A percentile compares a stretch with the other conserved stretches of the same genome.
Evolutionary conservation across 495 filamentous ascomycete species (phyloP).

Genomic region (Chaetomium cochliodes): DNA sequence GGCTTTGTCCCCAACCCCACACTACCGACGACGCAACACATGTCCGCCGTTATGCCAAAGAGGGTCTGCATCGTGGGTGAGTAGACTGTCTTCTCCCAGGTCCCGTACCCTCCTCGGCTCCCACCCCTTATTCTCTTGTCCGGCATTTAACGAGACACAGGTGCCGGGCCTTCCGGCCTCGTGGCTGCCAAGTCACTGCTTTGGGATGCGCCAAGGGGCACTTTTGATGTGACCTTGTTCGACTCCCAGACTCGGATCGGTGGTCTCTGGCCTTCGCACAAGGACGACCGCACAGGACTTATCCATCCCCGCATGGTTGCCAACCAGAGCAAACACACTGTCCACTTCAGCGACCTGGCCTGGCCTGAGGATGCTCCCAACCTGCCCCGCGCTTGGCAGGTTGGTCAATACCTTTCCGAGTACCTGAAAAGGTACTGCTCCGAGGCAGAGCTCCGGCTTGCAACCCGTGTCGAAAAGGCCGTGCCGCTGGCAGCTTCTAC

Average conservation of each 20-base stretch:
- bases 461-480: slow-evolving; percentile 52
- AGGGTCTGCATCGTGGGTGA: slow-evolving; percentile 67
- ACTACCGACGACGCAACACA: neutral
- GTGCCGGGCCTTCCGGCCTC: slow-evolving; percentile 79
- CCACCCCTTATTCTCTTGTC: neutral
- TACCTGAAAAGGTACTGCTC: slow-evolving; percentile 61
- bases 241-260: slow-evolving; percentile 65
- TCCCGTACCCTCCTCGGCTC: too few relatives aligned
- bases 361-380: slow-evolving; percentile 58
- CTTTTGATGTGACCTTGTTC: slow-evolving; percentile 68
- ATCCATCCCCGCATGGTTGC: slow-evolving; percentile 69
- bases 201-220: slow-evolving; percentile 53
- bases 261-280: slow-evolving; percentile 67
- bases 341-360: slow-evolving; percentile 75
- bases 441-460: slow-evolving; percentile 48
- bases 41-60: slow-evolving; percentile 42
- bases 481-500: slow-evolving; percentile 30
- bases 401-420: slow-evolving; percentile 67
- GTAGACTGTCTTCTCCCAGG: slow-evolving; percentile 20
- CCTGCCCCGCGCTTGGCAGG: slow-evolving; percentile 72
- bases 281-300: slow-evolving; percentile 44
- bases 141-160: slow-evolving; percentile 35
- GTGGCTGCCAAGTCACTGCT: slow-evolving; percentile 78
- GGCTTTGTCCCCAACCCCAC: neutral
- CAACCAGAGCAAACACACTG: slow-evolving; percentile 76